A percentile compares a stretch with the other conserved stretches of the same genome.
Conservation (phyloP, 202 grass and related monocot genomes). For the Brachypodium distachyon region DNA sequence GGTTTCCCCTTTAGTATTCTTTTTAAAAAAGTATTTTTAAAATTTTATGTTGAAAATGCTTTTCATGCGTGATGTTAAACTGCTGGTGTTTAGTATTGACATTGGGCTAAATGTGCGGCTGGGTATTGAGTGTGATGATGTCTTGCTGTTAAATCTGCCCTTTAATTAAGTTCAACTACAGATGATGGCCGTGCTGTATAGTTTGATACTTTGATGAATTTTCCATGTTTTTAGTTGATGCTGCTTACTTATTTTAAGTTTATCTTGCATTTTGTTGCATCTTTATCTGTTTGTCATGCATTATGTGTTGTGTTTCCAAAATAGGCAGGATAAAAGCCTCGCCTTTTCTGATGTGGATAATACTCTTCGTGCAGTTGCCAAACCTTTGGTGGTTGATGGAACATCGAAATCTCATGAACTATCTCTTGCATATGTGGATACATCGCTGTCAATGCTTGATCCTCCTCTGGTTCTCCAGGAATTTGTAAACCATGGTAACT, state of each 20-base stretch:
- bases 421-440: conserved; percentile 59
- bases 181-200: no score
- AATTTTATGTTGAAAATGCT: no score
- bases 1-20: no score
- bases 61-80: not conserved
- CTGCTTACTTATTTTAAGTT: not conserved
- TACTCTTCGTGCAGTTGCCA: conserved; percentile 52
- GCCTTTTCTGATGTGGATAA: not conserved
- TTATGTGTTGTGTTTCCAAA: not conserved
- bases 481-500: conserved; percentile 89
- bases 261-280: not conserved
- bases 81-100: not conserved
- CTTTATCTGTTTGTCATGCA: not conserved
- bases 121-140: no score
- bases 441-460: conserved; percentile 72
- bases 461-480: conserved; percentile 92
- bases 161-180: no score
- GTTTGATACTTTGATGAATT: no score
- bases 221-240: not conserved
- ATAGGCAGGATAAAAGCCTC: not conserved
- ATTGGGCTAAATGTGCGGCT: not conserved
- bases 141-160: no score
- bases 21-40: no score
- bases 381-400: conserved; percentile 82
- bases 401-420: conserved; percentile 82